Conservation (phyloP, 768 basidiomycete genomes). For the Boletus rex-veris region DNA sequence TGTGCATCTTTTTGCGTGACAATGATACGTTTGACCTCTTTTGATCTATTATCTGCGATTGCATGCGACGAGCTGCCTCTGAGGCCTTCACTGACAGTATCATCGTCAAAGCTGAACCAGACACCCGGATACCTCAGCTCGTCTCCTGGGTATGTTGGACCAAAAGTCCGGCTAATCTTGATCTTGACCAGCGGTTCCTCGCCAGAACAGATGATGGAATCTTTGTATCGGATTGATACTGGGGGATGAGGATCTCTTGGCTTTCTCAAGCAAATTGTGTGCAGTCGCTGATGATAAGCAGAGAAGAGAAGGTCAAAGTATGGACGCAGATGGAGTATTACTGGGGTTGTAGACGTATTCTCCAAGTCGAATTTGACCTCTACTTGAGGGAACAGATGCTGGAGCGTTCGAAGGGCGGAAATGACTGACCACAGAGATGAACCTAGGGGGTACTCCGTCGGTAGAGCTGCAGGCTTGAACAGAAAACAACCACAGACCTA, state of each 20-base stretch:
- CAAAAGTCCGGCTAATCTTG: constrained; percentile 69
- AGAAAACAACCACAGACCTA: constrained; percentile 43
- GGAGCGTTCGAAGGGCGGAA: constrained; percentile 60
- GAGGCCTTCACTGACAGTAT: constrained; percentile 52
- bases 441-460: constrained; percentile 40
- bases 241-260: constrained; percentile 67
- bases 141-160: constrained; percentile 78
- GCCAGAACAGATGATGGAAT: constrained; percentile 55
- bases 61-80: constrained; percentile 41
- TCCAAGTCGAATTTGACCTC: constrained; percentile 83
- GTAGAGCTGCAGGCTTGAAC: background rate
- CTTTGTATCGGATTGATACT: constrained; percentile 65
- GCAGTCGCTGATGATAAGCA: constrained; percentile 70
- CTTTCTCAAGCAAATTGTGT: constrained; percentile 70
- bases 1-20: constrained; percentile 65
- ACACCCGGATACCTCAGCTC: constrained; percentile 79
- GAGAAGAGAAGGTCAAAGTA: constrained; percentile 87
- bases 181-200: constrained; percentile 60
- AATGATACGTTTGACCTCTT: constrained; percentile 74
- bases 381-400: constrained; percentile 73
- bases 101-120: constrained; percentile 83
- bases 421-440: constrained; percentile 76
- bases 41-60: constrained; percentile 54
- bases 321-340: constrained; percentile 75
- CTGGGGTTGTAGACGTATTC: constrained; percentile 62